Percentiles rank a stretch among this genome's conserved stretches.
These are phyloP conservation scores for Leishmania amazonensis DNA, from an alignment of 208 protist species.

Conservation along the genomic window DNA sequence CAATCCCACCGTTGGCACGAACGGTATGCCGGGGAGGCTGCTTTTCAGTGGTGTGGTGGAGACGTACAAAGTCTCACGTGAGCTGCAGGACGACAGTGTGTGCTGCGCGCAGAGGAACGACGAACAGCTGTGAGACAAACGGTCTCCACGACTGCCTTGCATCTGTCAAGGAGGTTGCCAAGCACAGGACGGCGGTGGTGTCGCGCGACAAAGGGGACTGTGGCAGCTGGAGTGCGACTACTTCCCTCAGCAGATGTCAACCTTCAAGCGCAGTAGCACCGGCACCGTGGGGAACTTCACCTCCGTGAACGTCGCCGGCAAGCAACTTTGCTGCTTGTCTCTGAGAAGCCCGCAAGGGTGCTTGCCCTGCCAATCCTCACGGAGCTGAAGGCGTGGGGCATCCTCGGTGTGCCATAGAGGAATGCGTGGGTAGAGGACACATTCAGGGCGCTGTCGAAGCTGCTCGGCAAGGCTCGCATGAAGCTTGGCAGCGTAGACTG, in stretches of 20 bases:
- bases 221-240: slow-evolving; percentile 87
- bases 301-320: slow-evolving; percentile 90
- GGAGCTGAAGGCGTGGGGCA: slow-evolving; percentile 82
- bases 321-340: slow-evolving; percentile 83
- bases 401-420: slow-evolving; percentile 90
- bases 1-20: slow-evolving; percentile 52
- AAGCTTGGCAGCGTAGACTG: slow-evolving; percentile 79
- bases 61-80: slow-evolving; percentile 87
- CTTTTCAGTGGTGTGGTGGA: slow-evolving; percentile 82
- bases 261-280: slow-evolving; percentile 82
- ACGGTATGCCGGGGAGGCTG: slow-evolving; percentile 60
- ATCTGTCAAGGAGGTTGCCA: slow-evolving; percentile 69
- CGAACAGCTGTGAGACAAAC: slow-evolving; percentile 65
- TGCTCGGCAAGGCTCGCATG: slow-evolving; percentile 63
- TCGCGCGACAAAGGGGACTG: slow-evolving; percentile 85
- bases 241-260: slow-evolving; percentile 82
- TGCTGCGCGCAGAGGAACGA: slow-evolving; percentile 89
- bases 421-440: slow-evolving; percentile 91
- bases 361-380: slow-evolving; percentile 86
- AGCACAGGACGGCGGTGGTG: slow-evolving; percentile 50
- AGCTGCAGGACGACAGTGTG: slow-evolving; percentile 94
- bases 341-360: slow-evolving; percentile 72
- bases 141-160: slow-evolving; percentile 92
- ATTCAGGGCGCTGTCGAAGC: slow-evolving; percentile 81
- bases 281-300: slow-evolving; percentile 92